Evolutionary conservation across 2,329 filamentous ascomycete genomes (phyloP).

Genomic region (Talaromyces verruculosus): DNA sequence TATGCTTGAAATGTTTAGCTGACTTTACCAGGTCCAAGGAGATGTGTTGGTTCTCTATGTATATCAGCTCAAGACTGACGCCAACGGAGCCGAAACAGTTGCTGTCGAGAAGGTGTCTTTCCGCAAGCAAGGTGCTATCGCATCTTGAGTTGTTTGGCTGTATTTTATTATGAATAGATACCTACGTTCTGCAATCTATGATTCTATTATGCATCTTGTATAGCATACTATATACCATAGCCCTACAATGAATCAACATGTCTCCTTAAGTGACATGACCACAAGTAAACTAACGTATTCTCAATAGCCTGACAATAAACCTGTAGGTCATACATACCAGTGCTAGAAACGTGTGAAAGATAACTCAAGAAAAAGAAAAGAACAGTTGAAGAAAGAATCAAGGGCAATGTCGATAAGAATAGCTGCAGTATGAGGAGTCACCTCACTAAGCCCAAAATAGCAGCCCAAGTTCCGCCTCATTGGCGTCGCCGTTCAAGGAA

Average conservation of each 20-base stretch:
- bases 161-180: conserved; percentile 16
- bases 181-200: conserved; percentile 3
- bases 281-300: background rate
- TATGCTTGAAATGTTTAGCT: conserved; percentile 6
- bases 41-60: conserved; percentile 95
- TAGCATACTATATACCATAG: background rate
- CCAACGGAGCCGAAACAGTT: conserved; percentile 73
- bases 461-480: conserved; percentile 29
- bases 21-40: conserved; percentile 73
- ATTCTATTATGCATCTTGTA: background rate
- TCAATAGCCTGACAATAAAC: background rate
- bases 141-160: conserved; percentile 43
- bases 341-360: background rate
- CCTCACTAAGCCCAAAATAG: conserved; percentile 33
- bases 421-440: conserved; percentile 22
- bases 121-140: conserved; percentile 69
- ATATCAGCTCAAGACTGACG: conserved; percentile 78
- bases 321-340: background rate
- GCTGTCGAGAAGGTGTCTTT: conserved; percentile 85
- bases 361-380: background rate
- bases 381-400: background rate
- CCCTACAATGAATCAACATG: background rate
- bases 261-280: background rate
- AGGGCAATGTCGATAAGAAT: background rate
- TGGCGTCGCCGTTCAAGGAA: conserved; percentile 15